A percentile compares a stretch with the other conserved stretches of the same genome.
phyloP scores from a whole-genome alignment of 805 yeast genomes.

The Wickerhamomyces ciferrii region DNA sequence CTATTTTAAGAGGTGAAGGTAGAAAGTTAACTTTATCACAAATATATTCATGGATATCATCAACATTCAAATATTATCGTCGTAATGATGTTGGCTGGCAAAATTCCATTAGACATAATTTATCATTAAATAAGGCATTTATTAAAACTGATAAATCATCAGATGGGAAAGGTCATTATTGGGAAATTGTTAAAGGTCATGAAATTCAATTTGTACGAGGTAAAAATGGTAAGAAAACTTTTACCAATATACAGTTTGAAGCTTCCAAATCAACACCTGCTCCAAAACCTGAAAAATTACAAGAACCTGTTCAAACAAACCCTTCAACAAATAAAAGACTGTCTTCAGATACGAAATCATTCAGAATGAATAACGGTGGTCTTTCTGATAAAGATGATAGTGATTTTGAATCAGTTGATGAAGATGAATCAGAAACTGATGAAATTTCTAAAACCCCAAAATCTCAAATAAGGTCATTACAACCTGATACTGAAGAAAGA shows the following conservation, averaged over 20 bases:
- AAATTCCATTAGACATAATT: slow-evolving; percentile 91
- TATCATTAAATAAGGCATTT: slow-evolving; percentile 90
- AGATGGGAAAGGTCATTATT: slow-evolving; percentile 83
- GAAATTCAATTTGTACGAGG: slow-evolving; percentile 76
- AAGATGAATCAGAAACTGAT: slow-evolving; percentile 9
- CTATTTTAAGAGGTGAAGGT: slow-evolving; percentile 74
- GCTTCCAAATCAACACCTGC: slow-evolving; percentile 2
- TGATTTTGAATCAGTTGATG: slow-evolving; percentile 4
- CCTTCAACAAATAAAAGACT: neutral
- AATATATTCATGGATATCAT: slow-evolving; percentile 88
- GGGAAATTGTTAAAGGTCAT: slow-evolving; percentile 83
- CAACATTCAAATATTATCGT: slow-evolving; percentile 77
- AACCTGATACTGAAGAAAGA: slow-evolving; percentile 6
- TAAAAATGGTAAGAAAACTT: slow-evolving; percentile 37
- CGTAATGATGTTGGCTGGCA: slow-evolving; percentile 95
- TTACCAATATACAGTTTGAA: slow-evolving; percentile 5
- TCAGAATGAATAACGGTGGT: neutral
- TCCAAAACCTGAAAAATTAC: slow-evolving; percentile 3
- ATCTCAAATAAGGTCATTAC: slow-evolving; percentile 16
- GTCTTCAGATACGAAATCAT: slow-evolving; percentile 4
- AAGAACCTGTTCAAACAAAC: neutral
- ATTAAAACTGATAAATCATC: slow-evolving; percentile 86
- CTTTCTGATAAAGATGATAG: neutral
- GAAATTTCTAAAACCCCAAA: slow-evolving; percentile 17
- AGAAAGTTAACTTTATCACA: slow-evolving; percentile 74